Evolutionary conservation across 441 rosid genomes (phyloP).

Genomic region (Oxalis stricta): DNA sequence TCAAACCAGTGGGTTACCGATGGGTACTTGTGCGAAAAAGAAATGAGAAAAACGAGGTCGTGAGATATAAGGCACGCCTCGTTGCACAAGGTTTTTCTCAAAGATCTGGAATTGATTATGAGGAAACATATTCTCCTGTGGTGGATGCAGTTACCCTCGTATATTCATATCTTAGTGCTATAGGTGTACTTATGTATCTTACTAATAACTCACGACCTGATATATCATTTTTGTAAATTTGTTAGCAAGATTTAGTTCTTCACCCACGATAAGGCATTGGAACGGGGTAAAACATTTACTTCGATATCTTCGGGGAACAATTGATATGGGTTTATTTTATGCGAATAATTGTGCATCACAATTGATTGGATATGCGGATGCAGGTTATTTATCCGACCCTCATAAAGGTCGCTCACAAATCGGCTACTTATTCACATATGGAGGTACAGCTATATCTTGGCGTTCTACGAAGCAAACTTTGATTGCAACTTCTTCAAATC

Average conservation of each 20-base stretch:
- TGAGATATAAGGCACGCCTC: slow-evolving; percentile 1
- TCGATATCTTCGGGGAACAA: neutral
- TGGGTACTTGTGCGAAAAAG: neutral
- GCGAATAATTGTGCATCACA: neutral
- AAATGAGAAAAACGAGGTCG: slow-evolving; percentile 7
- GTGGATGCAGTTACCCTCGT: slow-evolving; percentile 1
- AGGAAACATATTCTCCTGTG: slow-evolving; percentile 7
- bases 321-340: neutral
- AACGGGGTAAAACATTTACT: neutral
- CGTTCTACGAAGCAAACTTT: neutral
- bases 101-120: slow-evolving; percentile 3
- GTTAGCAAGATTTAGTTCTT: neutral
- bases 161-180: neutral
- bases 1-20: neutral
- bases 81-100: slow-evolving; percentile 4
- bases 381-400: neutral
- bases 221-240: neutral
- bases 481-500: neutral
- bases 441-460: neutral
- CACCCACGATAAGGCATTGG: neutral
- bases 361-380: neutral
- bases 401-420: neutral
- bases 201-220: neutral
- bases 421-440: neutral
- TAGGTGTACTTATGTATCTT: neutral